A percentile compares a stretch with the other conserved stretches of the same genome.
phyloP scores from a whole-genome alignment of 345 rosid genomes.

The Eucalyptus lansdowneana region DNA sequence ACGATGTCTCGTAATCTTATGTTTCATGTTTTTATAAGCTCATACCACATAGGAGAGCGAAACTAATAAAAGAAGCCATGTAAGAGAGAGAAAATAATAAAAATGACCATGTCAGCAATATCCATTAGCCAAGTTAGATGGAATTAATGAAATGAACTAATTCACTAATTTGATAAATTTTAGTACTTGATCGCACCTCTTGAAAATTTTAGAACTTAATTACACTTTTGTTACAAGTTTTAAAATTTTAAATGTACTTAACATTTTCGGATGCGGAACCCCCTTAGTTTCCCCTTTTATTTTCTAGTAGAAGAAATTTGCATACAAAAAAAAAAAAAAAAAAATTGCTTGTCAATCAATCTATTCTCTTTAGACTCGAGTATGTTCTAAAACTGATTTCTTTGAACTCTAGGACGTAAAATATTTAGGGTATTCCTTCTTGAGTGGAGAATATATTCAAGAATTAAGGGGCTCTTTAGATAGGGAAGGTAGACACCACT shows the following conservation, averaged over 20 bases:
- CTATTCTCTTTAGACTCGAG: not conserved
- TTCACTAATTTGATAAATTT: not conserved
- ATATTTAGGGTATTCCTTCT: no score
- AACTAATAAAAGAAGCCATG: not conserved
- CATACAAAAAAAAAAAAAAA: not conserved
- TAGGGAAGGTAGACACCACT: no score
- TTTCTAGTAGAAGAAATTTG: not conserved
- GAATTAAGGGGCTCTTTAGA: no score
- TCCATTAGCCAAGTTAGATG: not conserved
- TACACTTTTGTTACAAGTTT: not conserved
- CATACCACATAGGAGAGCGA: not conserved
- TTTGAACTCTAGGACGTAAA: no score
- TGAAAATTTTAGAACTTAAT: fast-evolving
- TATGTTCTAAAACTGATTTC: no score
- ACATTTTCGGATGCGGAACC: not conserved
- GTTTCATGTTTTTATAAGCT: not conserved
- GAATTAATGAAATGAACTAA: not conserved
- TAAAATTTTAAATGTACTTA: not conserved
- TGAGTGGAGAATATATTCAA: no score
- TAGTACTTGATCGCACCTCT: not conserved
- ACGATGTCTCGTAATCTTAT: not conserved
- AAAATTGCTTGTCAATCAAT: not conserved
- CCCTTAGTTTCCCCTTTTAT: not conserved
- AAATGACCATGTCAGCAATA: not conserved
- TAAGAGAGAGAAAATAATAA: not conserved